Conservation (phyloP, 371 early-diverging fungal species). For the Mortierella sp. region DNA sequence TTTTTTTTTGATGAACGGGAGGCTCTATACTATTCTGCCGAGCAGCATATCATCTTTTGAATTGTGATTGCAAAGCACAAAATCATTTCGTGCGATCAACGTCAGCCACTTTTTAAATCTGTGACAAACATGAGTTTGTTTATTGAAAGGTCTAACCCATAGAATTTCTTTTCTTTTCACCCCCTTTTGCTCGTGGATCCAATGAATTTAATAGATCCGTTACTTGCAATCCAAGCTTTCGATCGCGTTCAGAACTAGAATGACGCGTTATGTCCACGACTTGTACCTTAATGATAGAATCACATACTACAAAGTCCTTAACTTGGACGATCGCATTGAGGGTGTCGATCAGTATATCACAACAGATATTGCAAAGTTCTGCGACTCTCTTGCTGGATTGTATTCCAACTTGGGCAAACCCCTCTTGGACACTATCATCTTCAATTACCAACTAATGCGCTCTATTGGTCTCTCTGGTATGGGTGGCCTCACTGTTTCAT, state of each 20-base stretch:
- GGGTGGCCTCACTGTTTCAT: conserved; percentile 76
- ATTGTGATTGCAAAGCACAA: conserved; percentile 54
- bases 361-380: conserved; percentile 88
- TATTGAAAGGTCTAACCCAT: not conserved
- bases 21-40: too few relatives aligned
- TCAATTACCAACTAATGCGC: conserved; percentile 84
- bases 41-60: too few relatives aligned
- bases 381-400: conserved; percentile 77
- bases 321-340: conserved; percentile 87
- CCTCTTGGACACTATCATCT: conserved; percentile 85
- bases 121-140: not conserved
- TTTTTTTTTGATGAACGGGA: too few relatives aligned
- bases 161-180: not conserved
- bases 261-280: conserved; percentile 85
- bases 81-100: not conserved
- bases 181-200: not conserved
- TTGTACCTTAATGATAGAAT: conserved; percentile 80
- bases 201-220: conserved; percentile 66
- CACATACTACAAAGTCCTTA: conserved; percentile 87
- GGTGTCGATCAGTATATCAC: conserved; percentile 92
- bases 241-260: conserved; percentile 87
- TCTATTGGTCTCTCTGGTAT: conserved; percentile 83
- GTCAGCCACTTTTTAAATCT: not conserved
- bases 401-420: conserved; percentile 92
- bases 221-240: conserved; percentile 93